These are phyloP conservation scores for Ascochyta rabiei DNA, from an alignment of 2,329 filamentous ascomycete species.

Conservation along the genomic window DNA sequence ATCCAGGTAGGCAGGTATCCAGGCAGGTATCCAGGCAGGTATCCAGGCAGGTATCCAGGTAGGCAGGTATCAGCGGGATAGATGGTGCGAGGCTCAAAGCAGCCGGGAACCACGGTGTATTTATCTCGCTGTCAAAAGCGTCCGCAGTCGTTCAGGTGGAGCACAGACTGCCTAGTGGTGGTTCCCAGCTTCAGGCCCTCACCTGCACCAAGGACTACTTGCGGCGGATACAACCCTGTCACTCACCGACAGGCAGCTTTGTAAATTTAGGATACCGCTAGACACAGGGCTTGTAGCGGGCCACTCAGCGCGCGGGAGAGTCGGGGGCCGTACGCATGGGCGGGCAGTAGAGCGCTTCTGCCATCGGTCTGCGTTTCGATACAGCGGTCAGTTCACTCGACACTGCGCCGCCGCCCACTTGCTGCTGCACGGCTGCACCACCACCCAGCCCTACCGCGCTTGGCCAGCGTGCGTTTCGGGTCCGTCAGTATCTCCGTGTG, in stretches of 20 bases:
- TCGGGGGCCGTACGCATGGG: constrained; percentile 30
- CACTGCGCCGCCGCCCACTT: constrained; percentile 16
- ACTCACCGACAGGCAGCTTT: constrained; percentile 39
- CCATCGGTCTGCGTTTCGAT: constrained; percentile 27
- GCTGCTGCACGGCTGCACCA: not conserved
- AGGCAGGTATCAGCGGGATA: constrained; percentile 25
- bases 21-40: too few species aligned
- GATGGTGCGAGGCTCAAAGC: constrained; percentile 30
- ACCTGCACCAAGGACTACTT: constrained; percentile 33
- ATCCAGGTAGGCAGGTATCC: too few species aligned
- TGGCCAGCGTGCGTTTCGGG: constrained; percentile 21
- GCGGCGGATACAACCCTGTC: constrained; percentile 35
- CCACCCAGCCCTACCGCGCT: constrained; percentile 33
- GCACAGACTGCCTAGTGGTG: constrained; percentile 38
- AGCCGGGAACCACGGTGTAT: constrained; percentile 37
- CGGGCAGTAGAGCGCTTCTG: constrained; percentile 18
- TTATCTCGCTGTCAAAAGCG: constrained; percentile 35
- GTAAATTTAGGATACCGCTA: constrained; percentile 42
- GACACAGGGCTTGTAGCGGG: constrained; percentile 31
- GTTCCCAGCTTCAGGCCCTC: constrained; percentile 41
- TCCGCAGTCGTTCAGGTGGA: constrained; percentile 37
- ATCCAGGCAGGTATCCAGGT: too few species aligned
- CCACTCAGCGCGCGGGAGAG: constrained; percentile 34
- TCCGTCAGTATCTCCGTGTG: constrained; percentile 29
- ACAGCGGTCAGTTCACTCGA: constrained; percentile 31